Conservation (phyloP, 164 flowering plant genomes). For the Macadamia tetraphylla region DNA sequence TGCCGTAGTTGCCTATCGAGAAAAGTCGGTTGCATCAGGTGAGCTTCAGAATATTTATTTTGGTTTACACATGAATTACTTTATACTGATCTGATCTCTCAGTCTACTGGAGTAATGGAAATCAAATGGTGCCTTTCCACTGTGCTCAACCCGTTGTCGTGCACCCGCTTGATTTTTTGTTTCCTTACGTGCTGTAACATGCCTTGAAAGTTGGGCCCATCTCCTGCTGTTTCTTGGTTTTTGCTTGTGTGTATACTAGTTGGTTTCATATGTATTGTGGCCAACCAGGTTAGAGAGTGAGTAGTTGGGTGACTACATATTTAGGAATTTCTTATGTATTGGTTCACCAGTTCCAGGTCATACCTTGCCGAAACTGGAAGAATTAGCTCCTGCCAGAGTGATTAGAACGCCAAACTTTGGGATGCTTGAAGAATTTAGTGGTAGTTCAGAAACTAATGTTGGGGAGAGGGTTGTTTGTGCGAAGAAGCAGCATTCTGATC, state of each 20-base stretch:
- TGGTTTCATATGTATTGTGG: background rate
- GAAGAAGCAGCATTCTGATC: background rate
- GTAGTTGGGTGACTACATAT: background rate
- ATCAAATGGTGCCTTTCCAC: background rate
- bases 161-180: no score
- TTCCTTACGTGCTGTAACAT: background rate
- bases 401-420: background rate
- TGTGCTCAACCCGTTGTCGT: no score
- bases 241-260: background rate
- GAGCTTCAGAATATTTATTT: background rate
- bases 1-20: constrained; percentile 13
- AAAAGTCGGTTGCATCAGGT: constrained; percentile 6
- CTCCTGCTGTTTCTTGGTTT: background rate
- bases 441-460: constrained; percentile 9
- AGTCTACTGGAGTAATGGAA: background rate
- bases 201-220: no score
- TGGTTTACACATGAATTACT: background rate
- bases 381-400: background rate
- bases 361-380: background rate
- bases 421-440: constrained; percentile 11
- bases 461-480: background rate
- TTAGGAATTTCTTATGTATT: background rate
- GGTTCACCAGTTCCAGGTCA: background rate
- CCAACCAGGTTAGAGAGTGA: background rate
- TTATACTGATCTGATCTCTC: background rate